Evolutionary conservation across 352 stramenopile species (phyloP), one percentile per base, ranked within the genome.

Genomic region (Globisporangium acanthophoron): DNA sequence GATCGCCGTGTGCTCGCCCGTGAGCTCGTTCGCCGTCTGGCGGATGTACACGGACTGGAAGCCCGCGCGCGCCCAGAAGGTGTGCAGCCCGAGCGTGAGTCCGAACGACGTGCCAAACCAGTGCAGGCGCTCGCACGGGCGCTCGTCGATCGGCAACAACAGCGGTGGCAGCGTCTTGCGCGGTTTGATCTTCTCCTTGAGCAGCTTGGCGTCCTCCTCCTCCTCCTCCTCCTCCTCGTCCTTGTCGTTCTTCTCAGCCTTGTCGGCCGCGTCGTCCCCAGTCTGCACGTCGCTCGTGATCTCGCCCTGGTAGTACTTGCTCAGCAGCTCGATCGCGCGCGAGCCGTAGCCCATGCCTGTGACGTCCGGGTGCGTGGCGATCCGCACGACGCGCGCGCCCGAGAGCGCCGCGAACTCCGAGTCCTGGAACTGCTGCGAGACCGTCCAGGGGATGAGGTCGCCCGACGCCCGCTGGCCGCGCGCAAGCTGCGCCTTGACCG

Each of bases 371-470:
- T 99, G 96, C 31, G 97, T 98, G 9, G 97, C 97, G 61, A 99
- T 98, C 47, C 97, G 90, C 41, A 99, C 97, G 41, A 99, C 84
- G 52, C 97, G 88, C 3, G 96, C 97, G 40, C 97, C 97, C 31
- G 92, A 98, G 18, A 99, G 88, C 62, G 93, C 79, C 24, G 95
- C 96, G 70, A 99, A 99, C 50, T 98, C 97, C 18, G 85, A 91
- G 79, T 99, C 97, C 72, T 98, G 96, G 80, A 99, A 99, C 76
- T 99, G 97, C 74, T 99, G 97, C 51, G 94, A 90, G 21, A 99
- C 87, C 16, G 96, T 99, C 97, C 97, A 99, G 1, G 97, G 97
- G 73, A 99, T 99, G 21, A 99, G 74, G 82, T 99, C 97, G 45
- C 97, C 97, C 8, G 94, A 96, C 15, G 96, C 96, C 37, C 97